Evolutionary conservation across 768 basidiomycete genomes (phyloP).

Genomic region (Dioszegia aurantiaca): DNA sequence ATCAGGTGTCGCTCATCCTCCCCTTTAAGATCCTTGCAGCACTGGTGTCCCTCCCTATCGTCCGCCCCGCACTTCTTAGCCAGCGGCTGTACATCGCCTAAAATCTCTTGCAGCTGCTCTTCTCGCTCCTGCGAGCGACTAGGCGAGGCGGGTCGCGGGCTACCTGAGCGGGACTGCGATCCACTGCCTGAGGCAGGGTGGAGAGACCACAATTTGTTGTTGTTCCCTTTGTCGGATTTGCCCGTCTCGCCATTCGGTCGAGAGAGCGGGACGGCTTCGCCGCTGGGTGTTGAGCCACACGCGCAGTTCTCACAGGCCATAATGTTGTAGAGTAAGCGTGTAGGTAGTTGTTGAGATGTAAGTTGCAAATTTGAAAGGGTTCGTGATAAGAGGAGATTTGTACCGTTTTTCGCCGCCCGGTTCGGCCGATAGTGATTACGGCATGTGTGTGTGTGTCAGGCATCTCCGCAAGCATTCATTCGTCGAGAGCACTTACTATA

Average conservation of each 20-base stretch:
- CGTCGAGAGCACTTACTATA: too few relatives aligned
- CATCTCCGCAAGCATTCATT: background rate
- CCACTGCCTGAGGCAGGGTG: background rate
- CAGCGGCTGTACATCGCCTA: slow-evolving; percentile 24
- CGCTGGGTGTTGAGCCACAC: background rate
- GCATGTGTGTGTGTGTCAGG: background rate
- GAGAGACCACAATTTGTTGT: slow-evolving; percentile 11
- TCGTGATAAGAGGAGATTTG: too few relatives aligned
- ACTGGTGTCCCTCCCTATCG: slow-evolving; percentile 19
- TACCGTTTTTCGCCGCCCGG: too few relatives aligned
- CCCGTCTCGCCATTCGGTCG: background rate
- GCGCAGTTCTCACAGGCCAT: slow-evolving; percentile 13
- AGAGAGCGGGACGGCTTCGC: too few relatives aligned
- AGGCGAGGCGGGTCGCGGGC: slow-evolving; percentile 8
- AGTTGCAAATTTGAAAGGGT: too few relatives aligned
- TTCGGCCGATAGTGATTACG: too few relatives aligned
- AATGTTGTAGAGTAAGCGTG: too few relatives aligned
- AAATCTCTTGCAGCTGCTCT: slow-evolving; percentile 21
- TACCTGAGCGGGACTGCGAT: too few relatives aligned
- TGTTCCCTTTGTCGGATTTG: background rate
- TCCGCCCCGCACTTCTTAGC: slow-evolving; percentile 31
- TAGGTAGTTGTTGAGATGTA: too few relatives aligned
- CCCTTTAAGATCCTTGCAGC: slow-evolving; percentile 44
- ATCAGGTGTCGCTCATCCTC: slow-evolving; percentile 47
- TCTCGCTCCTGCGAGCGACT: slow-evolving; percentile 8